Evolutionary conservation across 176 grass and related monocot genomes (phyloP).

Genomic region (Oryza glumipatula): DNA sequence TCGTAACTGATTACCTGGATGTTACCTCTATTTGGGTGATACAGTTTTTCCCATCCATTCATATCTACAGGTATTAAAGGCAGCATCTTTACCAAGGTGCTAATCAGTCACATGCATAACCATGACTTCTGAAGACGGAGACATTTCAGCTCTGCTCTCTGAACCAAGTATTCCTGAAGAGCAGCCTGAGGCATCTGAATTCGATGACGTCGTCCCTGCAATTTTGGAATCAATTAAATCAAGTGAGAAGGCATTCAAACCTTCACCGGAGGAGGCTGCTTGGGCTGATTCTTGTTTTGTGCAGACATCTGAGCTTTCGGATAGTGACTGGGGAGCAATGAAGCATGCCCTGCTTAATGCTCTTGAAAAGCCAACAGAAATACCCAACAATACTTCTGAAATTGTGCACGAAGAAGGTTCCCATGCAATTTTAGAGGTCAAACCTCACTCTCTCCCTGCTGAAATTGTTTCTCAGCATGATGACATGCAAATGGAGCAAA

Average conservation of each 20-base stretch:
- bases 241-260: slow-evolving; percentile 50
- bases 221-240: slow-evolving; percentile 61
- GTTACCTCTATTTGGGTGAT: background rate
- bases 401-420: slow-evolving; percentile 10
- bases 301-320: slow-evolving; percentile 57
- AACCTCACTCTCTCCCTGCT: background rate
- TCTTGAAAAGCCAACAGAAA: slow-evolving; percentile 47
- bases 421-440: slow-evolving; percentile 31
- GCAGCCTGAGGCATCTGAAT: slow-evolving; percentile 43
- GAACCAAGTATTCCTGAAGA: slow-evolving; percentile 52
- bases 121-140: slow-evolving; percentile 69
- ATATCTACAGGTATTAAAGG: slow-evolving; percentile 32
- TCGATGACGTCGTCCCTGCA: slow-evolving; percentile 49
- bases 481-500: slow-evolving; percentile 49
- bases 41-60: background rate
- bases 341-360: slow-evolving; percentile 63
- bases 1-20: background rate
- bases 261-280: slow-evolving; percentile 68
- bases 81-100: slow-evolving; percentile 15
- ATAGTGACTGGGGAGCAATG: slow-evolving; percentile 65
- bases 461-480: slow-evolving; percentile 34
- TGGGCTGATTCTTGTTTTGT: slow-evolving; percentile 83
- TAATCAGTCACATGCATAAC: slow-evolving; percentile 28
- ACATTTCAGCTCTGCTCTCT: slow-evolving; percentile 66
- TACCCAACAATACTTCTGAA: slow-evolving; percentile 20